Percentiles rank a stretch among this genome's conserved stretches.
Conservation (phyloP, 306 rosid species). For the Dalbergia oliveri region DNA sequence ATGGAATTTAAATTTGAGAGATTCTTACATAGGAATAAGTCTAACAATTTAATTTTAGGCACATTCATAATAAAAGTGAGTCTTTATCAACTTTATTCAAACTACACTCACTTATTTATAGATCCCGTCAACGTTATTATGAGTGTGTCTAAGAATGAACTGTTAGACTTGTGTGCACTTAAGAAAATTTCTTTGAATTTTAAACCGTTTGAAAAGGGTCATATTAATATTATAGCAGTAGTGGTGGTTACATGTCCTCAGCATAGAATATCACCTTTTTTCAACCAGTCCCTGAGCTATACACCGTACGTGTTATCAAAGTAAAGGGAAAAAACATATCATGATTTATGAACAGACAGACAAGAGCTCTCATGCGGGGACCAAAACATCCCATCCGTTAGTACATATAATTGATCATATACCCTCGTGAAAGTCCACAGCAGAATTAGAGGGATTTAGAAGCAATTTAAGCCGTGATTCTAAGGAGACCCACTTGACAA, state of each 20-base stretch:
- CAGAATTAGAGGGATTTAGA: slow-evolving; percentile 19
- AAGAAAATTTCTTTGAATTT: no score
- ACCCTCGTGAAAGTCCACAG: not conserved
- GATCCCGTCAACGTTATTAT: no score
- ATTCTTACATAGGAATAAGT: no score
- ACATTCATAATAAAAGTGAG: no score
- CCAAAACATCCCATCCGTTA: slow-evolving; percentile 31
- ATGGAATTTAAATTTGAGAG: not conserved
- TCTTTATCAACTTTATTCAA: no score
- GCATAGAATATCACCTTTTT: not conserved
- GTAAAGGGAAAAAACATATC: slow-evolving; percentile 19
- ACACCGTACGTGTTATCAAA: slow-evolving; percentile 41
- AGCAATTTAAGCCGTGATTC: slow-evolving; percentile 29
- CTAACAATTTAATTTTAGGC: no score
- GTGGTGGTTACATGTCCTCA: slow-evolving; percentile 9
- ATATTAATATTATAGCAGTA: slow-evolving; percentile 20
- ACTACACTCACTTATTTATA: no score
- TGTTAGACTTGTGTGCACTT: no score
- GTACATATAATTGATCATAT: slow-evolving; percentile 7
- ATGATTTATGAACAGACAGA: slow-evolving; percentile 41
- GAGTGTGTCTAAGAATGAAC: no score
- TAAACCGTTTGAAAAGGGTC: not conserved
- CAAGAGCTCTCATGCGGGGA: slow-evolving; percentile 32
- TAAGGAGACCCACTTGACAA: slow-evolving; percentile 34
- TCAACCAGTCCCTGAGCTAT: not conserved